Evolutionary conservation across 2,329 filamentous ascomycete species (phyloP), one percentile per base, ranked within the genome.

Genomic region (Colletotrichum higginsianum): DNA sequence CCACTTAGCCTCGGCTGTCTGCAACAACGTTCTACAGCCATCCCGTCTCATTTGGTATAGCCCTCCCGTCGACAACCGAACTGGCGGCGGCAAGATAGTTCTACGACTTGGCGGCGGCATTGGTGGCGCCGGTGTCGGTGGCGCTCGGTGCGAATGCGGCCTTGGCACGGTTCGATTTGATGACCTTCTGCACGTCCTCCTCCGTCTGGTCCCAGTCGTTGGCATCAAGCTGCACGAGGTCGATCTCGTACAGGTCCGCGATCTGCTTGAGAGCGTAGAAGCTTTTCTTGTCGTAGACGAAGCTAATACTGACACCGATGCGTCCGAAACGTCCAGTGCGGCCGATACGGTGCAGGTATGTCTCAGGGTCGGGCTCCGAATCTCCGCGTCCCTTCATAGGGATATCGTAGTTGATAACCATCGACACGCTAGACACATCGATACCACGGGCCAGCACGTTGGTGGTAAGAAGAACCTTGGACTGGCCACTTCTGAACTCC

Each of bases 371-470:
- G 16, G 96, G 93, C 82, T 96, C 94, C 38, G 88, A 87, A 76
- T 98, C 95, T 21, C 93, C 91, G 42, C 88, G 84, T 50, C 93
- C 91, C 79, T 92, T 92, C 86, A 92, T 93, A 30, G 92, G 92
- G 69, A 94, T 93, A 76, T 94, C 93, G 83, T 99, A 99, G 86
- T 99, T 99, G 86, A 99, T 95, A 65, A 99, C 96, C 92, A 99
- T 96, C 12, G 95, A 98, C 16, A 99, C 96, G 38, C 84, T 97
- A 82, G 80, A 98, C 85, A 91, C 89, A 79, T 99, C 96, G 78
- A 99, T 98, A 80, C 96, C 96, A 79, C 96, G 95, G 11, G 96
- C 94, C 70, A 99, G 89, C 47, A 99, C 95, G 79, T 99, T 99
- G 76, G 96, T 99, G 1, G 96, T 97, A 79, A 99, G 98, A 73